Evolutionary conservation across 2,329 filamentous ascomycete genomes (phyloP).

Genomic region (Pseudogymnoascus pannorum): DNA sequence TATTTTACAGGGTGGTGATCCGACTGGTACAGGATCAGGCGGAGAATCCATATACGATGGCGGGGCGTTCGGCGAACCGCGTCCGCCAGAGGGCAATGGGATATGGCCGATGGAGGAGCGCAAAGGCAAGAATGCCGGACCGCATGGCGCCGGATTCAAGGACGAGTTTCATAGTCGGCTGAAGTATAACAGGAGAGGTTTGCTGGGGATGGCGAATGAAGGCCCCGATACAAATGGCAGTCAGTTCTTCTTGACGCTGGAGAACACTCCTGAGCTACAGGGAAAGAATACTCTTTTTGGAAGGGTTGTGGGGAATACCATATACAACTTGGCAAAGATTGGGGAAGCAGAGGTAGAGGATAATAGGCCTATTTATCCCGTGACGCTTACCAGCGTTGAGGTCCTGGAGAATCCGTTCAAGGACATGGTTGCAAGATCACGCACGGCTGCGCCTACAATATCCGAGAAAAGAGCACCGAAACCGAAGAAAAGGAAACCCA

Average conservation of each 20-base stretch:
- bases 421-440: slow-evolving; percentile 66
- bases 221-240: slow-evolving; percentile 80
- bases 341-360: slow-evolving; percentile 77
- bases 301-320: slow-evolving; percentile 83
- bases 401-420: slow-evolving; percentile 76
- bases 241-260: slow-evolving; percentile 95
- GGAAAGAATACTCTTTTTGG: slow-evolving; percentile 93
- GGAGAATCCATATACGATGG: slow-evolving; percentile 90
- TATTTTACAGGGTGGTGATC: slow-evolving; percentile 90
- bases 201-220: slow-evolving; percentile 95
- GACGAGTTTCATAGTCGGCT: slow-evolving; percentile 91
- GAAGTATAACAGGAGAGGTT: slow-evolving; percentile 83
- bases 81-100: slow-evolving; percentile 23
- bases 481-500: slow-evolving; percentile 65
- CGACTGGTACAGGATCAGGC: slow-evolving; percentile 84
- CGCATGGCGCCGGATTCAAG: slow-evolving; percentile 53
- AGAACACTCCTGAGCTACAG: slow-evolving; percentile 74
- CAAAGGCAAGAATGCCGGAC: slow-evolving; percentile 52
- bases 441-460: slow-evolving; percentile 44
- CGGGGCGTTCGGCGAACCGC: slow-evolving; percentile 53
- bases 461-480: slow-evolving; percentile 43
- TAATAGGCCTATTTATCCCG: slow-evolving; percentile 79
- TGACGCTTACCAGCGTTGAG: slow-evolving; percentile 67
- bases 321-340: slow-evolving; percentile 93
- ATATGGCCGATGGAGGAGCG: slow-evolving; percentile 54